phyloP scores from a whole-genome alignment of 306 rosid genomes.

The Pyrus pyrifolia region DNA sequence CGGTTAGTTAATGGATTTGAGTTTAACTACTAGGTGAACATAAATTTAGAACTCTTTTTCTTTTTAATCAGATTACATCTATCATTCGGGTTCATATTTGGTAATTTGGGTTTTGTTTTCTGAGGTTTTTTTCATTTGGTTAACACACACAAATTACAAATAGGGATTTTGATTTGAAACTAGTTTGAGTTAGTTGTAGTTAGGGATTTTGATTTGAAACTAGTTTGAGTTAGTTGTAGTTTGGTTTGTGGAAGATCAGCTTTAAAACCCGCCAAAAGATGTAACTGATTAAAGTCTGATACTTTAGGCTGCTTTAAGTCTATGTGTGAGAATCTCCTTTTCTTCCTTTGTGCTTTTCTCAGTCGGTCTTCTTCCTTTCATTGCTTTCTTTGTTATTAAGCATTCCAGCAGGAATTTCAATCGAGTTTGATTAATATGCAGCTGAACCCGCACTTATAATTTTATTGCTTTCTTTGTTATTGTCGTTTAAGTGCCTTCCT shows the following conservation, averaged over 20 bases:
- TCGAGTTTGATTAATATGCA: constrained; percentile 15
- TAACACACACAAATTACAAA: not conserved
- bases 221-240: constrained; percentile 9
- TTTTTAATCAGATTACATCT: too few species aligned
- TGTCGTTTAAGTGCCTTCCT: not conserved
- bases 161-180: constrained; percentile 1
- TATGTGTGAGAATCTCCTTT: constrained; percentile 56
- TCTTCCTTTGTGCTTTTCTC: constrained; percentile 61
- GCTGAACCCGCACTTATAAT: too few species aligned
- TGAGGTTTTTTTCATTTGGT: constrained; percentile 2
- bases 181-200: constrained; percentile 9
- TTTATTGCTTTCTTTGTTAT: too few species aligned
- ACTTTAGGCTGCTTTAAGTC: constrained; percentile 48
- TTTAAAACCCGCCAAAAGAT: constrained; percentile 31
- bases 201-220: constrained; percentile 1
- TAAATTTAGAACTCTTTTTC: too few species aligned
- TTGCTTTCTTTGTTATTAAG: constrained; percentile 44
- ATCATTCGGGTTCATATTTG: not conserved
- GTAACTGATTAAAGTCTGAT: constrained; percentile 43
- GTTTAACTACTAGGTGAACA: too few species aligned
- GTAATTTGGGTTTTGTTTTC: not conserved
- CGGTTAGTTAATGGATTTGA: too few species aligned
- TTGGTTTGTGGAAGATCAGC: constrained; percentile 11
- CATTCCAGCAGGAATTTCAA: constrained; percentile 31
- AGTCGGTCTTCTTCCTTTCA: constrained; percentile 37